These are phyloP conservation scores for Hevea brasiliensis DNA, from an alignment of 345 rosid species.

Conservation along the genomic window DNA sequence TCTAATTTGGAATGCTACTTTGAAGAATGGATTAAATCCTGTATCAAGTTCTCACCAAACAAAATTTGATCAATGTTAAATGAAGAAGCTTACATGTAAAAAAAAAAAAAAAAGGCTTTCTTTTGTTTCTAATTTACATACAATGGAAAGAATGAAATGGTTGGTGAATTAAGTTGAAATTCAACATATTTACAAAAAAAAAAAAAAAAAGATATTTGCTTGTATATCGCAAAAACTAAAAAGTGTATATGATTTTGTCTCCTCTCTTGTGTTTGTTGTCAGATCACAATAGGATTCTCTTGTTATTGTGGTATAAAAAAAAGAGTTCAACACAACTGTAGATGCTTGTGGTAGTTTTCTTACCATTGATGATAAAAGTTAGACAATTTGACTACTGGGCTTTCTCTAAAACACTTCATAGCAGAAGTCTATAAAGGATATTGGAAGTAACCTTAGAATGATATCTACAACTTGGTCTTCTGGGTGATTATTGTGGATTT, in stretches of 20 bases:
- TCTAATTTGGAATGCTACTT: constrained; percentile 86
- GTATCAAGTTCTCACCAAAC: constrained; percentile 28
- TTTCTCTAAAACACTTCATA: not conserved
- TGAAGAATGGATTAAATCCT: constrained; percentile 70
- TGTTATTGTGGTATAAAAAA: not conserved
- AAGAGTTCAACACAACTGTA: not conserved
- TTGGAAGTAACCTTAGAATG: not conserved
- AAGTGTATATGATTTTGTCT: not conserved
- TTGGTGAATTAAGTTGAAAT: not conserved
- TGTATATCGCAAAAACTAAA: not conserved
- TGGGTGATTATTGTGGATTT: no score
- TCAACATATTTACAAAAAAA: no score
- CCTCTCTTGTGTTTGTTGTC: not conserved
- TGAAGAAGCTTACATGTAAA: not conserved
- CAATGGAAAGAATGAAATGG: not conserved
- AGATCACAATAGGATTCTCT: not conserved
- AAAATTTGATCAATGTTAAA: not conserved
- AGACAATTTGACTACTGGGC: no score
- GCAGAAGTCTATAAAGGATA: not conserved
- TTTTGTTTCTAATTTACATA: not conserved
- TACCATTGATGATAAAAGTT: not conserved
- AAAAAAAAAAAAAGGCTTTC: no score
- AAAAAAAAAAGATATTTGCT: no score
- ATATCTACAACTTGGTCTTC: not conserved
- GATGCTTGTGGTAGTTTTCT: not conserved